Percentiles rank a stretch among this genome's conserved stretches.
Conservation (phyloP, 768 basidiomycete genomes). For the Termitomyces sp. region DNA sequence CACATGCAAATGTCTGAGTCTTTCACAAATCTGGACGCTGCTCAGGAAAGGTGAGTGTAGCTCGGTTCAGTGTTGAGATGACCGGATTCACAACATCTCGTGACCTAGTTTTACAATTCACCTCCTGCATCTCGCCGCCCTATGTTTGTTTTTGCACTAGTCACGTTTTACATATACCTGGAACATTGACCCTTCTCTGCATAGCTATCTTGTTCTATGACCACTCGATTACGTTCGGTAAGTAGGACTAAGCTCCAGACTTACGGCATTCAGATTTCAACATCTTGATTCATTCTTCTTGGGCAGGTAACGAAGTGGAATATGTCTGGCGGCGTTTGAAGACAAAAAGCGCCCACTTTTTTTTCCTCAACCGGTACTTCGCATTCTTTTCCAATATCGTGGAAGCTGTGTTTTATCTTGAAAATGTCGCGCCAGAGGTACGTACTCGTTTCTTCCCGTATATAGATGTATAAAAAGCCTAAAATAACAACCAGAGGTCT, state of each 20-base stretch:
- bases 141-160: neutral
- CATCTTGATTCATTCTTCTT: neutral
- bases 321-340: slow-evolving; percentile 7
- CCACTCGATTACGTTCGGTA: neutral
- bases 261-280: neutral
- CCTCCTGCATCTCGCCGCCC: neutral
- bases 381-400: neutral
- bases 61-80: neutral
- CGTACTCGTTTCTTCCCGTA: neutral
- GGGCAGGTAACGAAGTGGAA: slow-evolving; percentile 4
- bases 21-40: neutral
- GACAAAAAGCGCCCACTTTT: slow-evolving; percentile 2
- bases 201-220: slow-evolving; percentile 1
- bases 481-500: neutral
- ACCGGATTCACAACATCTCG: neutral
- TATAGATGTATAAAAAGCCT: no score
- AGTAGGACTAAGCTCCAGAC: neutral
- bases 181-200: neutral
- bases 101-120: neutral
- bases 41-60: neutral
- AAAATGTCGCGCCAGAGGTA: neutral
- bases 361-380: slow-evolving; percentile 5
- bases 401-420: neutral
- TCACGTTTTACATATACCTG: neutral
- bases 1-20: neutral